Conservation (phyloP, 257 asterid species). For the Scutellaria baicalensis region DNA sequence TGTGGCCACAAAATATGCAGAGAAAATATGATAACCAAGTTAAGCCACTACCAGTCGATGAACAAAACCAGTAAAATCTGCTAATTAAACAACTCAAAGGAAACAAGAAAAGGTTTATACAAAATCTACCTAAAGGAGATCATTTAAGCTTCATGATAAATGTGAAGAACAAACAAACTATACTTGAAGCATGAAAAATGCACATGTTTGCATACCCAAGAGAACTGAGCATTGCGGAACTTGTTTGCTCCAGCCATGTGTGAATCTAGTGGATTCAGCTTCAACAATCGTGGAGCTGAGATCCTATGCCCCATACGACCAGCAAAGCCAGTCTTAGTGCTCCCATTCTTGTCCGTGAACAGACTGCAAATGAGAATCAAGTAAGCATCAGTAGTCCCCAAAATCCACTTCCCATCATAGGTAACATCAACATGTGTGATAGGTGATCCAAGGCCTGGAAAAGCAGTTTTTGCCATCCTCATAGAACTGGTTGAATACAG, state of each 20-base stretch:
- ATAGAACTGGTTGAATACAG: constrained; percentile 78
- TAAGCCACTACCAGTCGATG: neutral
- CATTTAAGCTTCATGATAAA: neutral
- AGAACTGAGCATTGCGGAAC: constrained; percentile 88
- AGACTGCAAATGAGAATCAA: constrained; percentile 74
- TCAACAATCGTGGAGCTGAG: constrained; percentile 84
- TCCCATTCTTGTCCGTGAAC: constrained; percentile 84
- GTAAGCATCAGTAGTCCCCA: constrained; percentile 89
- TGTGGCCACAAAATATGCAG: neutral
- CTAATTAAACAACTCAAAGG: neutral
- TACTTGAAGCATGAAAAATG: neutral
- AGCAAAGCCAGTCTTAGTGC: constrained; percentile 69
- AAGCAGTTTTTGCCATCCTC: constrained; percentile 97
- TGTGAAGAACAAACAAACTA: constrained; percentile 3
- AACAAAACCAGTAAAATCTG: neutral
- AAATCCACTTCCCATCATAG: constrained; percentile 91
- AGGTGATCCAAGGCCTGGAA: constrained; percentile 95
- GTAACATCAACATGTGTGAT: constrained; percentile 95
- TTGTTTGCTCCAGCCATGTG: constrained; percentile 83
- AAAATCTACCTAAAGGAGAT: neutral
- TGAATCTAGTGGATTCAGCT: constrained; percentile 75
- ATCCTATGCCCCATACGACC: constrained; percentile 90
- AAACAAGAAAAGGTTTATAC: neutral
- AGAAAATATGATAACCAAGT: neutral
- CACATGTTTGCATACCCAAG: constrained; percentile 70